Conservation (phyloP, 495 filamentous ascomycete genomes). For the Xylaria venustula region DNA sequence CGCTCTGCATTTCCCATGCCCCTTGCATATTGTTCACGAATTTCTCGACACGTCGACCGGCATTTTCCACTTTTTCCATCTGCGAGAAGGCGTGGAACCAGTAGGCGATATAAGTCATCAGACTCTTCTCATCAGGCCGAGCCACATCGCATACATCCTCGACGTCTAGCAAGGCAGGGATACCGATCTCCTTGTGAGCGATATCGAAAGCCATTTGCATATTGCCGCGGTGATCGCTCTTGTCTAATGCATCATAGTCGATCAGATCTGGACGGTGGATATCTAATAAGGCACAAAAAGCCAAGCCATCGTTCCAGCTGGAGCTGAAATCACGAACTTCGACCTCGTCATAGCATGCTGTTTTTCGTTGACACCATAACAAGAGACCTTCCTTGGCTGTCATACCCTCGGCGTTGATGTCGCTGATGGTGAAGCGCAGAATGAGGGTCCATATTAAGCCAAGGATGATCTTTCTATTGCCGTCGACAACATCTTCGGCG, state of each 20-base stretch:
- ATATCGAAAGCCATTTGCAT: conserved; percentile 98
- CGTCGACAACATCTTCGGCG: conserved; percentile 97
- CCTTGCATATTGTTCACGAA: conserved; percentile 98
- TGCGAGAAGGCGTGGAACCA: conserved; percentile 99
- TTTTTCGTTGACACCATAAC: conserved; percentile 97
- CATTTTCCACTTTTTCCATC: conserved; percentile 96
- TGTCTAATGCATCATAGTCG: conserved; percentile 91
- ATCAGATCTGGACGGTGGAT: conserved; percentile 97
- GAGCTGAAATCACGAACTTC: conserved; percentile 89
- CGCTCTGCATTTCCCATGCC: conserved; percentile 99
- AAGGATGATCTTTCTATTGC: conserved; percentile 95
- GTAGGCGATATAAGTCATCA: conserved; percentile 99
- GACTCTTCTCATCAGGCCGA: conserved; percentile 88
- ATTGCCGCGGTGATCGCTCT: conserved; percentile 91
- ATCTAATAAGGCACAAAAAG: conserved; percentile 93
- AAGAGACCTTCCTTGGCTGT: conserved; percentile 94
- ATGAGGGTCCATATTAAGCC: conserved; percentile 98
- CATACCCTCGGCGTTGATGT: conserved; percentile 97
- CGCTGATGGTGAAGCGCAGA: conserved; percentile 94
- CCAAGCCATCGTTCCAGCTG: conserved; percentile 96
- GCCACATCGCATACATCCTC: conserved; percentile 97
- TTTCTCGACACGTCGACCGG: conserved; percentile 93
- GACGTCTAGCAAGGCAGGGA: conserved; percentile 91
- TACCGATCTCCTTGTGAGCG: conserved; percentile 93
- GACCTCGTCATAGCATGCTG: conserved; percentile 95